A percentile compares a stretch with the other conserved stretches of the same genome.
Evolutionary conservation across 2,329 filamentous ascomycete species (phyloP).

Genomic region (Botrytis squamosa): DNA sequence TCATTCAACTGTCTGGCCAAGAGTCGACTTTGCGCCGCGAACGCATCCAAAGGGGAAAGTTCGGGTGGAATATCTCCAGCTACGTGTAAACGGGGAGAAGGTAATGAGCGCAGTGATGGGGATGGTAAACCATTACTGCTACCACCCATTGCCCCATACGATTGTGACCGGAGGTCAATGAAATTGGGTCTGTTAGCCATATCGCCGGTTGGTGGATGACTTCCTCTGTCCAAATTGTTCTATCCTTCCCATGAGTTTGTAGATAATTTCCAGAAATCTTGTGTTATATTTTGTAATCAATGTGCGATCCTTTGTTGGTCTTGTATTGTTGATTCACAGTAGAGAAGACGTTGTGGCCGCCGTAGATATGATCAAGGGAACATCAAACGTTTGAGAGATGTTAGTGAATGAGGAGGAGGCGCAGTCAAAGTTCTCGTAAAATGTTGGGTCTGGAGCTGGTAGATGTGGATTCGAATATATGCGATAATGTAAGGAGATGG

Average conservation of each 20-base stretch:
- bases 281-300: not conserved
- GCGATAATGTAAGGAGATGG: constrained; percentile 20
- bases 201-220: constrained; percentile 10
- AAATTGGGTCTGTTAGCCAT: constrained; percentile 38
- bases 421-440: constrained; percentile 16
- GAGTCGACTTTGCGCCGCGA: constrained; percentile 85
- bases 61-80: constrained; percentile 83
- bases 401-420: constrained; percentile 18
- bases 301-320: not conserved
- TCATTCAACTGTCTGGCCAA: constrained; percentile 86
- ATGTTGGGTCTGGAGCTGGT: constrained; percentile 15
- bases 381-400: constrained; percentile 8
- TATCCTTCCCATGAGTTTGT: constrained; percentile 7
- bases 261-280: not conserved
- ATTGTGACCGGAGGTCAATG: constrained; percentile 38
- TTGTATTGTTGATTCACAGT: not conserved
- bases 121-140: constrained; percentile 29
- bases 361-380: not conserved
- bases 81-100: constrained; percentile 72
- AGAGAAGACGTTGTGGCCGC: constrained; percentile 18
- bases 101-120: constrained; percentile 30
- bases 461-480: constrained; percentile 9
- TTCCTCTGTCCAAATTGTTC: constrained; percentile 13
- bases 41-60: constrained; percentile 90
- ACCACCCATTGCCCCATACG: constrained; percentile 32